Evolutionary conservation across 345 rosid species (phyloP), one percentile per base, ranked within the genome.

Genomic region (Eucalyptus shirleyi): DNA sequence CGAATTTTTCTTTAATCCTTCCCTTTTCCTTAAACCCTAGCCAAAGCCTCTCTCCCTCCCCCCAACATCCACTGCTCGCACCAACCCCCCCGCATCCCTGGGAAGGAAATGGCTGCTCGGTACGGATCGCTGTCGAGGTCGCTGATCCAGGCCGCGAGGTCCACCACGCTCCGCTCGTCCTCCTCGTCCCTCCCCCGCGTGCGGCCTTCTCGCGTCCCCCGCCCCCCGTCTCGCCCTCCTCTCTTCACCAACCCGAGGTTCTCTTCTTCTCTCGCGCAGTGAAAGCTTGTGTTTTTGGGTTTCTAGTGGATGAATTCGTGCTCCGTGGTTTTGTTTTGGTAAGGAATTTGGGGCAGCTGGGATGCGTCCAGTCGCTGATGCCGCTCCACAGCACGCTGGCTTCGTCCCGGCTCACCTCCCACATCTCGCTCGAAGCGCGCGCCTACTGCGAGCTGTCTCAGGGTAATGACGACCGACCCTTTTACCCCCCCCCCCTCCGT

Each of bases 391-490:
- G 92, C 90, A 62, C 82, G 90, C 59, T 89, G 83, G 90, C 90
- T 8, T 83, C 89, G n/a, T 40, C 92, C 59, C 32, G 88, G 37
- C 91, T 91, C 86, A 86, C 89, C 16, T 90, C 91, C 45, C 91
- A 90, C 88, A 88, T 92, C 49, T 88, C 93, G 5, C 88, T 86
- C 62, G 89, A 86, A 19, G 91, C 90, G 86, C 93, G 93, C 32
- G 88, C 91, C 49, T 92, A 67, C 32, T 89, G 91, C 89, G 93
- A 92, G 89, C 37, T 92, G 86, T 90, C 93, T 88, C 93, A 90
- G 56, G 93, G 93, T 92, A 89, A 81, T 51, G 59, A 8, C 28
- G 6, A 12, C 55, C 23, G 16, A 50, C 87, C 47, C 50, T 26
- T 47, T 50, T 23, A 5, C 50, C 9, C 37, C 32, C n/a, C n/a